Conservation (phyloP, 805 yeast species). For the Ogataea ganodermae region DNA sequence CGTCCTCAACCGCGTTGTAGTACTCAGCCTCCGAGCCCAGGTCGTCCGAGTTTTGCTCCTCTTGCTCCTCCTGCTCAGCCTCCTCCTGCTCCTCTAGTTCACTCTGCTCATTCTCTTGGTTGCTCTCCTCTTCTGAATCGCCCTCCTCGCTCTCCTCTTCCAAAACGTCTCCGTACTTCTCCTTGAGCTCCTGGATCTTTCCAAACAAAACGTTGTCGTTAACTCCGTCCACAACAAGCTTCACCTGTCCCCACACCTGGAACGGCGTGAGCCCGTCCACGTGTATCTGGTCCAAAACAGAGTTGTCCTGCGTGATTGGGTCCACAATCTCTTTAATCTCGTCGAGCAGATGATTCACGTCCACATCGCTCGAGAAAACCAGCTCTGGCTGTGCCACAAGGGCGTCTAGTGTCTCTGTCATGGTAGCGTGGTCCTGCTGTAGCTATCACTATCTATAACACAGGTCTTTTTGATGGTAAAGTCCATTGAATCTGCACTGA, state of each 20-base stretch:
- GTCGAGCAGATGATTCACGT: conserved; percentile 25
- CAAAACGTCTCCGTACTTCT: conserved; percentile 30
- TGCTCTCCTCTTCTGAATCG: conserved; percentile 27
- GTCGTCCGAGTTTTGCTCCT: conserved; percentile 29
- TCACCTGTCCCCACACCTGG: conserved; percentile 93
- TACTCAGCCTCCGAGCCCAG: conserved; percentile 28
- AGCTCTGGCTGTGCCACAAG: conserved; percentile 21
- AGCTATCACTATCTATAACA: too few species aligned
- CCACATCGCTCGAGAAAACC: conserved; percentile 18
- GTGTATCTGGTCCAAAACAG: conserved; percentile 78
- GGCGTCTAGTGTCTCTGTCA: conserved; percentile 18
- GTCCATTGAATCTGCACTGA: background rate
- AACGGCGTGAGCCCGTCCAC: conserved; percentile 85
- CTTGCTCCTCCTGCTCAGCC: conserved; percentile 29
- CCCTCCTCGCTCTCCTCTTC: conserved; percentile 18
- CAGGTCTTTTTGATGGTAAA: background rate
- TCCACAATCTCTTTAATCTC: conserved; percentile 56
- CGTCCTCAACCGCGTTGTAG: conserved; percentile 30
- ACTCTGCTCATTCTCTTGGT: conserved; percentile 22
- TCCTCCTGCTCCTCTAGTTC: conserved; percentile 32
- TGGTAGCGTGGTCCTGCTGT: conserved; percentile 3
- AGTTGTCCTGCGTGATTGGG: conserved; percentile 46
- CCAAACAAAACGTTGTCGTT: conserved; percentile 62
- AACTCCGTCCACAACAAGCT: conserved; percentile 78
- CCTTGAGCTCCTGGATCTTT: conserved; percentile 54